Conservation (phyloP, 75 land plant genomes). For the Pseudotsuga menziesii region DNA sequence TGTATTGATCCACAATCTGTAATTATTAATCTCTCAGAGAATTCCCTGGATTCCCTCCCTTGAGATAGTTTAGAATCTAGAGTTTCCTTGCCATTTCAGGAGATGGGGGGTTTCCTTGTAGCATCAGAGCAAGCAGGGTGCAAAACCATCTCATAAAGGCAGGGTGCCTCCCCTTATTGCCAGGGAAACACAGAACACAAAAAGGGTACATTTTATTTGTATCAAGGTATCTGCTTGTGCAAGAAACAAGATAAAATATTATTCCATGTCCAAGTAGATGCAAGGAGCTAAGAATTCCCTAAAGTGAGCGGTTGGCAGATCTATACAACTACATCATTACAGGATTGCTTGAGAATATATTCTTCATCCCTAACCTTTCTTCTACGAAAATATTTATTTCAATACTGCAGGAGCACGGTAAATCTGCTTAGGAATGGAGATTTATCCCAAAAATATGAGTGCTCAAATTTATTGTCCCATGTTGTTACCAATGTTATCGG, state of each 20-base stretch:
- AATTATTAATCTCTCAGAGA: too few species aligned
- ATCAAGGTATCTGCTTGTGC: not conserved
- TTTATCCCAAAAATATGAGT: not conserved
- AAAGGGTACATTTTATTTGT: not conserved
- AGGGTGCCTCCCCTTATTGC: too few species aligned
- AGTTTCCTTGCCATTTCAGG: too few species aligned
- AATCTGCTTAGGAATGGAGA: not conserved
- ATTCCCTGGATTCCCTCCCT: too few species aligned
- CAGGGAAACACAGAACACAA: not conserved
- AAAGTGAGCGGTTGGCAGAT: not conserved
- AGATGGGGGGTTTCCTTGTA: too few species aligned
- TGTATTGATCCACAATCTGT: too few species aligned
- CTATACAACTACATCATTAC: not conserved
- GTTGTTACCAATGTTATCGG: too few species aligned
- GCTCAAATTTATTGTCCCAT: not conserved
- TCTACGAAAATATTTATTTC: not conserved
- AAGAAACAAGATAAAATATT: not conserved
- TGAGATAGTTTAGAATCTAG: too few species aligned
- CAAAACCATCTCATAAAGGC: too few species aligned
- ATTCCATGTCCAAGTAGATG: not conserved
- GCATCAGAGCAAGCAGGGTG: too few species aligned
- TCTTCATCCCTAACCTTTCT: not conserved
- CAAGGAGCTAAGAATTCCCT: not conserved
- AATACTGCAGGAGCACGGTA: not conserved
- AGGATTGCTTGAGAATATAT: not conserved